Base-by-base conservation (phyloP, 2,329 filamentous ascomycete species). In the Talaromyces islandicus region DNA sequence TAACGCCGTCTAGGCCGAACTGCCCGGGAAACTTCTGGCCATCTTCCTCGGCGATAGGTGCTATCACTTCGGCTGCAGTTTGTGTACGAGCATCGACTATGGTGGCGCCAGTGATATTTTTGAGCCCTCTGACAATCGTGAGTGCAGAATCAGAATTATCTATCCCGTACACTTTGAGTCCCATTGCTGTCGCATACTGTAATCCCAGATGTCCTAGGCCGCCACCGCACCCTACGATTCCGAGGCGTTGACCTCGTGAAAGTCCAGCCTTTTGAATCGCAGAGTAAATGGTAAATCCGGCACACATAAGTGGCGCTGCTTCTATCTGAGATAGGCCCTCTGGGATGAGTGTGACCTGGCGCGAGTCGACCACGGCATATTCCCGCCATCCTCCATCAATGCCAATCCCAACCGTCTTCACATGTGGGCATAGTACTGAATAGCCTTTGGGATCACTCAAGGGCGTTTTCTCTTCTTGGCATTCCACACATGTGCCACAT, bases 141-240 rank as follows among this genome's bases (percentile, higher is more conserved):
- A 63, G 63, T 38, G 38, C 61, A 56, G 35, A 58, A 56, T 59
- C 64, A 56, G 52, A 57, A 35, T 66, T 76, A 55, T 78, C 75
- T 5, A 62, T 54, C 21, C 60, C 60, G 41, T 62, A 62, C 6
- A 74, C 72, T 50, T 89, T 85, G 35, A 85, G 86, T 11, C 87
- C 87, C 1, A 92, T 78, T 0, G 88, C 88, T 62, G 83, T 83
- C 0, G 88, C 85, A 69, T 83, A 89, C 64, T 90, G 81, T 24
- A 92, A 72, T 0, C 83, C 89, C 62, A 91, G 85, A 68, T 92
- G 88, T 0, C 88, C 0, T 12, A 91, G 76, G 0, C 88, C 88
- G 29, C 89, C 89, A 9, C 91, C 77, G 52, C 57, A 59, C 3
- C 89, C 88, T 14, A 90, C 79, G 54, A 92, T 83, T 0, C 83